phyloP scores from a whole-genome alignment of 257 asterid genomes.

The Linderniella brevidens region DNA sequence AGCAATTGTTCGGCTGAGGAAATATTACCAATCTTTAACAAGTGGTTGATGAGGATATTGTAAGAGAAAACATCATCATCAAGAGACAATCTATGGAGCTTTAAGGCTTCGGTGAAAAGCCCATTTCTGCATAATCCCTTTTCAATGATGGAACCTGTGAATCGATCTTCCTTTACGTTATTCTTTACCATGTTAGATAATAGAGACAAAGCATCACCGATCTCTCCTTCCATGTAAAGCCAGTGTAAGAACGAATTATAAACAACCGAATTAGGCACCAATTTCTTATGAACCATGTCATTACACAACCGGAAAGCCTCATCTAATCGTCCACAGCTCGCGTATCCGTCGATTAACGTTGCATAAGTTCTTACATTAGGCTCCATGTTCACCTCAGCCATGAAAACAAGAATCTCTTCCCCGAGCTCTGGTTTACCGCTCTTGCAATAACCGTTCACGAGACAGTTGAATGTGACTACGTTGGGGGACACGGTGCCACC shows the following conservation, averaged over 20 bases:
- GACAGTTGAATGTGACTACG: slow-evolving; percentile 40
- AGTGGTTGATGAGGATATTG: slow-evolving; percentile 45
- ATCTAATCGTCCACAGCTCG: slow-evolving; percentile 36
- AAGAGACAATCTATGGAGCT: slow-evolving; percentile 21
- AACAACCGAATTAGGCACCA: slow-evolving; percentile 43
- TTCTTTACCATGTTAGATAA: slow-evolving; percentile 56
- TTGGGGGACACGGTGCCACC: slow-evolving; percentile 31
- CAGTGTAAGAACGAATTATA: slow-evolving; percentile 50
- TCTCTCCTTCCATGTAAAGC: slow-evolving; percentile 57
- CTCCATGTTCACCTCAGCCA: slow-evolving; percentile 31
- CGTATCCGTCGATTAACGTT: slow-evolving; percentile 61
- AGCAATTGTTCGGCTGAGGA: slow-evolving; percentile 39
- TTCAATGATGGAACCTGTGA: slow-evolving; percentile 36
- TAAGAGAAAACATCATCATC: slow-evolving; percentile 35
- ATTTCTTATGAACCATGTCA: slow-evolving; percentile 35
- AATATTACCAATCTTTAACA: slow-evolving; percentile 27
- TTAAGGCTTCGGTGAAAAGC: slow-evolving; percentile 30
- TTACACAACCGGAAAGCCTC: slow-evolving; percentile 49
- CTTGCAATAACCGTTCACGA: slow-evolving; percentile 65
- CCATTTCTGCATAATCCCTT: slow-evolving; percentile 52
- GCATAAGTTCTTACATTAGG: slow-evolving; percentile 66
- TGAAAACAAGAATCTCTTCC: slow-evolving; percentile 29
- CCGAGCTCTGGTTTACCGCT: slow-evolving; percentile 30
- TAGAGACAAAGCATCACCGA: slow-evolving; percentile 30
- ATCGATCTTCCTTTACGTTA: slow-evolving; percentile 26